phyloP scores from a whole-genome alignment of 148 eudicot species.

The Rhododendron kiyosumense region DNA sequence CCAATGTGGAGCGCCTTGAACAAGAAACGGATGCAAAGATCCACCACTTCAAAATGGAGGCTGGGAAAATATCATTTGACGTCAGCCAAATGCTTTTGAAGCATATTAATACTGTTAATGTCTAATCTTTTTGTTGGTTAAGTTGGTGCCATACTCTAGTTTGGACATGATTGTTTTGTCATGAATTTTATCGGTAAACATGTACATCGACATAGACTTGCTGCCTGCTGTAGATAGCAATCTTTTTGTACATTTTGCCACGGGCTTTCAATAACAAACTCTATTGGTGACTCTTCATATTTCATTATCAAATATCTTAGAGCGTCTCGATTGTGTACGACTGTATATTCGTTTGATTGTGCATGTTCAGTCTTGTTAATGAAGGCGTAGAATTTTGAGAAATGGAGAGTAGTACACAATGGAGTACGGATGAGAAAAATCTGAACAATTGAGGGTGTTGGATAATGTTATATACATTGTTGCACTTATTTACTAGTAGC shows the following conservation, averaged over 20 bases:
- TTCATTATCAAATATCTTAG: neutral
- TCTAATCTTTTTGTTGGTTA: conserved; percentile 21
- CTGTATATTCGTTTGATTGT: neutral
- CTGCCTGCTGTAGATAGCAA: neutral
- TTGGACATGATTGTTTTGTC: neutral
- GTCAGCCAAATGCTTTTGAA: conserved; percentile 73
- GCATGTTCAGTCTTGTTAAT: neutral
- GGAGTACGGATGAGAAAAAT: neutral
- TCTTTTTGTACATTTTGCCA: neutral
- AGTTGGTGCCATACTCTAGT: neutral
- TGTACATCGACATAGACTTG: neutral
- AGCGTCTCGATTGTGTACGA: neutral
- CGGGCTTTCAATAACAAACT: neutral
- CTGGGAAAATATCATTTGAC: conserved; percentile 58
- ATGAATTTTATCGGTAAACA: neutral
- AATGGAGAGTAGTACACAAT: neutral
- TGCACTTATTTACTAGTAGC: neutral
- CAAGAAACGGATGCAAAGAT: conserved; percentile 64
- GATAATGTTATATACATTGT: neutral
- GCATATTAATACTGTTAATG: conserved; percentile 63
- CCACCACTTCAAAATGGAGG: conserved; percentile 46
- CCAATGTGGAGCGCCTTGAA: conserved; percentile 84
- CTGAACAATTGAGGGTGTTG: neutral
- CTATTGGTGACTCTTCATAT: neutral
- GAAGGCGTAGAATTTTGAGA: neutral